Evolutionary conservation across 2,329 filamentous ascomycete species (phyloP).

Genomic region (Penicillium polonicum): DNA sequence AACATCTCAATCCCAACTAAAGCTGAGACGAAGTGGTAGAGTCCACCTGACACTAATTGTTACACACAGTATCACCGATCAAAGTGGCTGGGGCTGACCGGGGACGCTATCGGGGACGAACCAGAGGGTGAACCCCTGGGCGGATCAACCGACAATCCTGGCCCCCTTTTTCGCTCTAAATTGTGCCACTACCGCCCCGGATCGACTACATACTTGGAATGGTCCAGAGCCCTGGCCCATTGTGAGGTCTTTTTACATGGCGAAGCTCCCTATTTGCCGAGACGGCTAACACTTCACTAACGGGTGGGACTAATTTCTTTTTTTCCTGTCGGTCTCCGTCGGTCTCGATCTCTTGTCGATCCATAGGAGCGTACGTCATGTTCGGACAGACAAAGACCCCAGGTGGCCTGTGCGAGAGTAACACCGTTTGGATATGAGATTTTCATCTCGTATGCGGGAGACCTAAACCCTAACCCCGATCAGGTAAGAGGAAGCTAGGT

Average conservation of each 20-base stretch:
- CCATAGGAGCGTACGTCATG: conserved; percentile 16
- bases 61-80: neutral
- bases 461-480: conserved; percentile 2
- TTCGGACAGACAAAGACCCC: neutral
- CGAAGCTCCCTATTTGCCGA: neutral
- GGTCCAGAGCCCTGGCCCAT: conserved; percentile 1
- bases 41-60: conserved; percentile 1
- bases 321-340: conserved; percentile 6
- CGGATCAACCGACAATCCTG: conserved; percentile 31
- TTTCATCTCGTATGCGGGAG: conserved; percentile 3
- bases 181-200: conserved; percentile 28
- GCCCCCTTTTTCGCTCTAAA: conserved; percentile 15
- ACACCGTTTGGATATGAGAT: conserved; percentile 15
- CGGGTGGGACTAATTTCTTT: neutral
- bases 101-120: conserved; percentile 6
- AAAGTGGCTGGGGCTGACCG: conserved; percentile 2
- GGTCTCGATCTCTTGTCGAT: conserved; percentile 11
- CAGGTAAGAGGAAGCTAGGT: neutral
- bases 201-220: conserved; percentile 21
- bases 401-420: conserved; percentile 20
- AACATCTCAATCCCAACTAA: conserved; percentile 3
- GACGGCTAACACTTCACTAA: neutral
- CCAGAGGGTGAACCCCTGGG: conserved; percentile 28
- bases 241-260: neutral
- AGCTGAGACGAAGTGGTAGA: neutral